Evolutionary conservation across 1,139 yeast species (phyloP).

Genomic region (Candida dubliniensis): DNA sequence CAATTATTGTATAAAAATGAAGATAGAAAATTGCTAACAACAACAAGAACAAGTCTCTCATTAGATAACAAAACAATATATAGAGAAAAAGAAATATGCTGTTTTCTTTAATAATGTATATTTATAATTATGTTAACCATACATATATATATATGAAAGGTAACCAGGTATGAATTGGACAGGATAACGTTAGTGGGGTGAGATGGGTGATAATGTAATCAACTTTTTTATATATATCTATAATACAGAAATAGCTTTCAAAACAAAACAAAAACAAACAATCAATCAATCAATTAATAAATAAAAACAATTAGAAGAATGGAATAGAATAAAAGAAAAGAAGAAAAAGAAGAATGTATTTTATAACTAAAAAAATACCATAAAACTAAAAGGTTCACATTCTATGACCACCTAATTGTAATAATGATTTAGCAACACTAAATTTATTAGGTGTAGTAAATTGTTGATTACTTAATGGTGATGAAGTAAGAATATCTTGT

Average conservation of each 20-base stretch:
- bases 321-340: neutral
- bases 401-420: slow-evolving; percentile 39
- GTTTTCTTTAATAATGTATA: no score
- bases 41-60: neutral
- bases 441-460: slow-evolving; percentile 54
- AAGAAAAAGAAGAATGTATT: neutral
- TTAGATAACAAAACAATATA: neutral
- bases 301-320: neutral
- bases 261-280: neutral
- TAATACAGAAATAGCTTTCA: no score
- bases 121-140: no score
- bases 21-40: no score
- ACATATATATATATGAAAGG: no score
- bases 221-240: no score
- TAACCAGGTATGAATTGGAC: no score
- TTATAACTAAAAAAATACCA: neutral
- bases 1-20: slow-evolving; percentile 2
- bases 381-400: slow-evolving; percentile 9
- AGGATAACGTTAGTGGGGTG: no score
- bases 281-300: neutral
- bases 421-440: slow-evolving; percentile 48
- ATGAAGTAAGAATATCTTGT: slow-evolving; percentile 23
- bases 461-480: slow-evolving; percentile 34
- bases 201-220: no score
- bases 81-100: neutral